Base-by-base conservation (phyloP, 2,329 filamentous ascomycete species). In the Kalmusia sp. region DNA sequence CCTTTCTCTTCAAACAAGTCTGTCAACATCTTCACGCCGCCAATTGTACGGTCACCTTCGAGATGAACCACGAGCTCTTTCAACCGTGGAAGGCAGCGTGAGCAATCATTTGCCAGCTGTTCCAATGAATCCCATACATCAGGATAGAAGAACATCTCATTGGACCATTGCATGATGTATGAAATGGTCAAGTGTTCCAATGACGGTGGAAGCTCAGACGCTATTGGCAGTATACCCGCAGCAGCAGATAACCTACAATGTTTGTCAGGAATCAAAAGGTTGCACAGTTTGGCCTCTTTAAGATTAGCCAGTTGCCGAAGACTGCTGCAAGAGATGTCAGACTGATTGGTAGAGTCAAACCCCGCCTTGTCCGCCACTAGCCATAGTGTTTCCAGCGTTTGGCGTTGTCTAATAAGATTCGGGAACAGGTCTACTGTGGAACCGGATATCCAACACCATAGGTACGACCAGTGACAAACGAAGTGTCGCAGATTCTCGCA, bases 401-500 rank as follows among this genome's bases (percentile, higher is more conserved):
- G 15, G 0, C 48, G 21, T 30, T 67, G 64, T 6, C 17, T 39
- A 3, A 54, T 22, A 2, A 71, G 51, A 34, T 55, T 40, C 2
- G 49, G 51, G 2, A 57, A 34, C 3, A 49, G 28, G 4, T 39
- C 25, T 2, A n/a, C 9, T 2, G 12, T 6, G 6, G 14, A n/a
- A 11, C 58, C 17, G 1, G 59, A 24, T 19, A 35, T 7, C 1
- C 9, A 3, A 9, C 39, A 30, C 21, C n/a, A 19, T 1, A 51
- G 33, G 7, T 19, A 62, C 1, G 53, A 41, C 69, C 68, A 72
- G 11, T 47, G 45, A 35, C 62, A 69, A 4, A 43, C 39, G 17
- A 72, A 57, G 15, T 67, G 57, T 27, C 51, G 57, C 4, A 72
- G 33, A 2, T 47, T 44, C 0, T 58, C 30, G 40, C 64, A 71